phyloP scores from a whole-genome alignment of 345 rosid genomes.

The Eucalyptus camaldulensis region DNA sequence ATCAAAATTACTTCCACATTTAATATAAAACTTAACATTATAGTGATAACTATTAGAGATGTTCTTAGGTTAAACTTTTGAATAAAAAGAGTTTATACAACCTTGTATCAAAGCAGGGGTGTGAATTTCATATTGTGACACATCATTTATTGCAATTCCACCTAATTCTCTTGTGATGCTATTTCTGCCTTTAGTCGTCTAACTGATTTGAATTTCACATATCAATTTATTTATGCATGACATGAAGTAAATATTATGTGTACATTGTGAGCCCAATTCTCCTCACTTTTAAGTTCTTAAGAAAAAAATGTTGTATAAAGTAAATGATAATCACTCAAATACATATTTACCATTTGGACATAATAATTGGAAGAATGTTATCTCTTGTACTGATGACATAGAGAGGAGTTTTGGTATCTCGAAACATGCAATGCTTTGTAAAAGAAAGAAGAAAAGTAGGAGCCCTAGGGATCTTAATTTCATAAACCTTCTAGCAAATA shows the following conservation, averaged over 20 bases:
- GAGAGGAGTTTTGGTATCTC: background rate
- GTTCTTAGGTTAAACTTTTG: background rate
- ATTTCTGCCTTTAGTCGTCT: too few species aligned
- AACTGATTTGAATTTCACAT: too few species aligned
- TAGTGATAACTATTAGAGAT: too few species aligned
- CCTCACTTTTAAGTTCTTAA: too few species aligned
- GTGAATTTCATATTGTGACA: background rate
- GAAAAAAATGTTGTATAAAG: too few species aligned
- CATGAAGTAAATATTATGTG: too few species aligned
- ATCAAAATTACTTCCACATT: background rate
- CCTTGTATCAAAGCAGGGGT: background rate
- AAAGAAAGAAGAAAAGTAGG: background rate
- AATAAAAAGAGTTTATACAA: background rate
- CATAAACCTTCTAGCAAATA: slow-evolving; percentile 64
- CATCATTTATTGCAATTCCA: background rate
- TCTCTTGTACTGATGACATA: background rate
- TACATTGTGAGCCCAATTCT: too few species aligned
- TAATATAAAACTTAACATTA: background rate
- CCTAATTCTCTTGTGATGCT: background rate
- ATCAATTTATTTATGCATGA: too few species aligned
- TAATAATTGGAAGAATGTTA: background rate
- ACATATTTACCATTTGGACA: too few species aligned
- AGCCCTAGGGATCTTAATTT: slow-evolving; percentile 43
- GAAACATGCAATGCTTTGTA: background rate
- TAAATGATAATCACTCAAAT: too few species aligned